Evolutionary conservation across 768 basidiomycete species (phyloP).

Genomic region (Termitomyces sp.): DNA sequence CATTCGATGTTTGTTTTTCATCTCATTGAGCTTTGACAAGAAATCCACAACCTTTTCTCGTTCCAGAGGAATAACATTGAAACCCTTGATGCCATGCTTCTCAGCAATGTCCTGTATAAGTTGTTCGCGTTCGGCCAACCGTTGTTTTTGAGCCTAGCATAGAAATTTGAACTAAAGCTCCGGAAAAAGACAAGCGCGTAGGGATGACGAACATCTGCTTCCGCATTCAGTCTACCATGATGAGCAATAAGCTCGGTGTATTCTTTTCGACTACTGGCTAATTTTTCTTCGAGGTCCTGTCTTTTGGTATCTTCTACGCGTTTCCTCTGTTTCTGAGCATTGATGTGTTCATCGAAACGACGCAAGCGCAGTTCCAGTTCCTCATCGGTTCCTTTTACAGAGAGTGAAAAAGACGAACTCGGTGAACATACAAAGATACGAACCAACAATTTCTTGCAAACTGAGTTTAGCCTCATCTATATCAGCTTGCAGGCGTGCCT

Average conservation of each 20-base stretch:
- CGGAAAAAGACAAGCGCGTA: background rate
- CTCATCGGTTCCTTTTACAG: slow-evolving; percentile 61
- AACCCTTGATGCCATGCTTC: slow-evolving; percentile 72
- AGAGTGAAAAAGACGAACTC: background rate
- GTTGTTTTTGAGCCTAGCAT: slow-evolving; percentile 66
- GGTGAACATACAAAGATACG: slow-evolving; percentile 10
- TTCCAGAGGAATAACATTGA: slow-evolving; percentile 64
- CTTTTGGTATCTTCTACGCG: slow-evolving; percentile 45
- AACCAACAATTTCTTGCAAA: slow-evolving; percentile 66
- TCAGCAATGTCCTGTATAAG: slow-evolving; percentile 68
- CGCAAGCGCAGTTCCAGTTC: slow-evolving; percentile 57
- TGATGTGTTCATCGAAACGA: slow-evolving; percentile 59
- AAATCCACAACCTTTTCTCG: slow-evolving; percentile 74
- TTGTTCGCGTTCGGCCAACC: slow-evolving; percentile 67
- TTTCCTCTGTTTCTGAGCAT: slow-evolving; percentile 45
- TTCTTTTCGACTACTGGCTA: slow-evolving; percentile 40
- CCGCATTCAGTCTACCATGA: slow-evolving; percentile 68
- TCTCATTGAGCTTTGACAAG: slow-evolving; percentile 56
- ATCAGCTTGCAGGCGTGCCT: slow-evolving; percentile 57
- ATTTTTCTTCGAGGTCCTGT: slow-evolving; percentile 62
- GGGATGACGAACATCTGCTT: slow-evolving; percentile 55
- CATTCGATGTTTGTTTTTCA: slow-evolving; percentile 57
- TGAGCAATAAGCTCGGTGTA: slow-evolving; percentile 56
- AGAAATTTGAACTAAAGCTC: background rate
- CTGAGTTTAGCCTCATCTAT: slow-evolving; percentile 60